Evolutionary conservation across 805 yeast genomes (phyloP).

Genomic region (Brettanomyces nanus): DNA sequence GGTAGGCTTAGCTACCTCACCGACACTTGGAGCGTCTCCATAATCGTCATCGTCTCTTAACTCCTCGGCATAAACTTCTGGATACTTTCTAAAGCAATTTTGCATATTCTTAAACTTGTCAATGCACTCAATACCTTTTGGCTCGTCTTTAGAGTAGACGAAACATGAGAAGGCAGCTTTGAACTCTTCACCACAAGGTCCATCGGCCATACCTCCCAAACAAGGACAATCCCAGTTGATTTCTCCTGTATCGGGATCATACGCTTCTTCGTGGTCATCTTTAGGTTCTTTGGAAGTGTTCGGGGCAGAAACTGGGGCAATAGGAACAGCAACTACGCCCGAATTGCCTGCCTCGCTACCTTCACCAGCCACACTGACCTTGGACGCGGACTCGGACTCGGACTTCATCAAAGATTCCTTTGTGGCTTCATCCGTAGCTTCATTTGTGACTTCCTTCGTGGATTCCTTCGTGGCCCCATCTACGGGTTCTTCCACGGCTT

Average conservation of each 20-base stretch:
- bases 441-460: neutral
- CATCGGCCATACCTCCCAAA: conserved; percentile 97
- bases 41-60: conserved; percentile 67
- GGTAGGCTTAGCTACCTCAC: conserved; percentile 11
- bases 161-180: conserved; percentile 93
- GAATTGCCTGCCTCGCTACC: conserved; percentile 1
- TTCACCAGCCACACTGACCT: neutral
- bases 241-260: conserved; percentile 94
- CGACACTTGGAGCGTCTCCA: conserved; percentile 10
- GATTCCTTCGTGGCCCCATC: neutral
- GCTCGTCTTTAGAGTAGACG: conserved; percentile 87
- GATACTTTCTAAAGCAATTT: conserved; percentile 84
- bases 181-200: conserved; percentile 96
- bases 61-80: conserved; percentile 91
- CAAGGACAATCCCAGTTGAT: conserved; percentile 99
- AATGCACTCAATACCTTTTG: conserved; percentile 94
- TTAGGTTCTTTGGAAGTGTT: conserved; percentile 7
- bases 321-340: conserved; percentile 1
- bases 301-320: neutral
- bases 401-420: neutral
- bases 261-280: conserved; percentile 58
- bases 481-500: neutral
- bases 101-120: conserved; percentile 90
- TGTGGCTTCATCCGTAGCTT: conserved; percentile 1
- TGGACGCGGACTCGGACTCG: neutral